Evolutionary conservation across 1,139 yeast species (phyloP).

Genomic region (Sugiyamaella castrensis): DNA sequence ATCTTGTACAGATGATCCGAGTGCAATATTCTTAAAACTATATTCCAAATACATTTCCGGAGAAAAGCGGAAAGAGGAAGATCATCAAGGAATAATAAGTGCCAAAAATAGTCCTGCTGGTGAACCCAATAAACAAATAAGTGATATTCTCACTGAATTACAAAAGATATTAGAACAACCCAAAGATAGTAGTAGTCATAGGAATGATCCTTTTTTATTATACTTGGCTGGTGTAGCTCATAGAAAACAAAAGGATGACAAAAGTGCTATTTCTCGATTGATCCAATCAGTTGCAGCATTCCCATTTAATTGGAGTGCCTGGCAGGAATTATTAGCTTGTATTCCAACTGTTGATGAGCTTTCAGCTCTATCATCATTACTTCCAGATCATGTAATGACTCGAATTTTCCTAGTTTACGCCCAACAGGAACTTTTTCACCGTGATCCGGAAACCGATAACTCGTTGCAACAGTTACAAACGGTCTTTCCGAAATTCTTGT

Average conservation of each 20-base stretch:
- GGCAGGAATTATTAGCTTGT: constrained; percentile 77
- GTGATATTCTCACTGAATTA: constrained; percentile 35
- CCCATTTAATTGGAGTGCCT: constrained; percentile 92
- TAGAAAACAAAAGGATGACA: constrained; percentile 57
- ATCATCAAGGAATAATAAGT: constrained; percentile 61
- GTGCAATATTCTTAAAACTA: constrained; percentile 60
- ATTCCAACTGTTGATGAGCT: constrained; percentile 59
- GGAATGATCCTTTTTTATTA: constrained; percentile 57
- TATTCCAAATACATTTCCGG: constrained; percentile 71
- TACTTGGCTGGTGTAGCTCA: constrained; percentile 63
- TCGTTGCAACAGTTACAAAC: constrained; percentile 46
- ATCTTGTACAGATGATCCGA: constrained; percentile 44
- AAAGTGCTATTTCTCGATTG: constrained; percentile 58
- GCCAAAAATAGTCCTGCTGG: constrained; percentile 18
- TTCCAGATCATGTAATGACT: constrained; percentile 42
- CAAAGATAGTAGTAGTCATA: constrained; percentile 35
- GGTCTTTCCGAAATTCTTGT: constrained; percentile 69
- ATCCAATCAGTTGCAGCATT: constrained; percentile 57
- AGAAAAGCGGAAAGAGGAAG: constrained; percentile 72
- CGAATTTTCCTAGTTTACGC: constrained; percentile 66
- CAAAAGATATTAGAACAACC: constrained; percentile 19
- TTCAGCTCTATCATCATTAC: constrained; percentile 19
- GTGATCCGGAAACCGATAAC: constrained; percentile 43
- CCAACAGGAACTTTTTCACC: constrained; percentile 78
- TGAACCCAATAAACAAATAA: constrained; percentile 37